Base-by-base conservation (phyloP, 2,329 filamentous ascomycete species). In the Alternaria burnsii region DNA sequence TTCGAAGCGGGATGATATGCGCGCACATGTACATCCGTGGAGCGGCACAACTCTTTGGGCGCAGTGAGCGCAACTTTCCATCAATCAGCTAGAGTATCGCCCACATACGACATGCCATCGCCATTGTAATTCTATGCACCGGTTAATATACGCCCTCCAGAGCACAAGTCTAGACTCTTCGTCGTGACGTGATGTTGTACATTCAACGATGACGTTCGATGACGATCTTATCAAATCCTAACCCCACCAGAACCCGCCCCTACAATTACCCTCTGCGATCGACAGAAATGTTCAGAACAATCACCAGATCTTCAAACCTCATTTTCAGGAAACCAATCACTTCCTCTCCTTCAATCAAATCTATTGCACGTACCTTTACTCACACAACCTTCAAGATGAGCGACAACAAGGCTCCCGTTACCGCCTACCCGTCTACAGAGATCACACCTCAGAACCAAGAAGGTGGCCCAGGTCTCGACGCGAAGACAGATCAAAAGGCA, bases 391-490 rank as follows among this genome's bases (percentile, higher is more conserved):
- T 42, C 43, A 69, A 59, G n/a, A 67, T 65, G 61, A 62, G 61
- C 24, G 48, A 52, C 55, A 57, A 65, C 46, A 61, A 67, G 32
- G 61, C 47, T 9, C 65, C 65, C 6, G 51, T 70, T 24, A 68
- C 65, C 24, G 65, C 65, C 18, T 66, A 70, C 56, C 65, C 67
- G 26, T 55, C 67, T 3, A 68, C 67, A 2, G 61, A 60, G 12
- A 68, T 70, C 38, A 59, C 53, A 4, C 24, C 67, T 2, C 67
- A 70, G 38, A 52, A 61, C 30, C 65, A 70, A 56, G 55, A 55
- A 34, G 67, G 67, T 12, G 65, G 67, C 9, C 67, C 67, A 5
- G 67, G 67, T 9, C 57, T 66, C 1, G 67, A 69, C 18, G 62
- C 64, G 4, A 59, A 57, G 34, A 66, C 54, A 3, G 61, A 68